phyloP scores from a whole-genome alignment of 495 filamentous ascomycete species.

The Thermochaetoides thermophila region DNA sequence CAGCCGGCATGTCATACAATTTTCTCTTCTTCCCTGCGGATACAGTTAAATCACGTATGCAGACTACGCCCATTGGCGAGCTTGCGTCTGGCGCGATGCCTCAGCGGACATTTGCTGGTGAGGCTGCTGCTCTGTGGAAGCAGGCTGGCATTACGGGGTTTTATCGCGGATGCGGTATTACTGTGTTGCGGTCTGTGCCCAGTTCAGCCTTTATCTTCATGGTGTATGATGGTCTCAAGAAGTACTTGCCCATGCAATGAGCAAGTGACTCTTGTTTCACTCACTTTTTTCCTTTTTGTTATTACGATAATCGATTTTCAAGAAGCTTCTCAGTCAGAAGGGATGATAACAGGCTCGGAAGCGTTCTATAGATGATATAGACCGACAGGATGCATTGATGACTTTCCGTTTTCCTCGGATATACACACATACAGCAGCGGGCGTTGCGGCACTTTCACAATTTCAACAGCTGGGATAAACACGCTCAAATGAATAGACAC shows the following conservation, averaged over 20 bases:
- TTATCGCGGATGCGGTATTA: conserved; percentile 92
- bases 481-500: no score
- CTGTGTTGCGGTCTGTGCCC: conserved; percentile 69
- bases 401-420: no score
- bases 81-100: conserved; percentile 14
- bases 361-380: no score
- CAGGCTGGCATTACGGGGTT: conserved; percentile 69
- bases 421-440: no score
- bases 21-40: conserved; percentile 95
- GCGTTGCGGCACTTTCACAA: no score
- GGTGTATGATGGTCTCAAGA: conserved; percentile 72
- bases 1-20: conserved; percentile 85
- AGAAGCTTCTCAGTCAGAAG: no score
- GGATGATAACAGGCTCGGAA: no score
- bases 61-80: conserved; percentile 59
- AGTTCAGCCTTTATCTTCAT: conserved; percentile 97
- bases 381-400: no score
- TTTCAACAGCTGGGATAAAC: no score
- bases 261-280: background rate
- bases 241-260: conserved; percentile 37
- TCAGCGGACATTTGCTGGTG: conserved; percentile 53
- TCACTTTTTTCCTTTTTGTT: background rate
- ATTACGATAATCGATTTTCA: background rate
- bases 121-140: conserved; percentile 56
- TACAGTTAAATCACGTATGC: conserved; percentile 92